Evolutionary conservation across 768 basidiomycete genomes (phyloP), one percentile per base, ranked within the genome.

Genomic region (Pholiota microspora): DNA sequence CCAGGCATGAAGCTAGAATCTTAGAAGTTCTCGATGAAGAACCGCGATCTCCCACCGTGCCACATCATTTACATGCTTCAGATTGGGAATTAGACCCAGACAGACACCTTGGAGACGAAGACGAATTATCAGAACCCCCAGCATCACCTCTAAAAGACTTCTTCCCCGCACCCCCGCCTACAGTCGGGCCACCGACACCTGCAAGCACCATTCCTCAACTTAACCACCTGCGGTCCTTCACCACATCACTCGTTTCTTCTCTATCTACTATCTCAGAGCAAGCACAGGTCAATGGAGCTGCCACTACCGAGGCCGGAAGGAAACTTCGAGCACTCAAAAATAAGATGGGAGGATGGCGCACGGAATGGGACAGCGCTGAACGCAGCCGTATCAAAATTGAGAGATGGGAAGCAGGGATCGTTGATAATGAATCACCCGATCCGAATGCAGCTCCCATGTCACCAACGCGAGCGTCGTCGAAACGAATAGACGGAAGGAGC

Each of bases 321-420:
- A 92, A 90, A 70, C 85, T 95, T 36, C 86, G 92, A 46, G 88
- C 89, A 12, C 71, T 93, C 57, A 91, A 89, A 73, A 92, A 93
- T 62, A 89, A 88, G 60, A 70, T 94, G 27, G 86, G 85, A 5
- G 88, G 83, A 18, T 90, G 89, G 86, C 79, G 85, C 51, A 77
- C 80, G 28, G 92, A 94, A 52, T 91, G 86, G 80, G 92, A 94
- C 60, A 89, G 85, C 58, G 92, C 90, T 35, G 92, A 94, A 66
- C 80, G 83, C 44, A 94, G 92, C 64, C 80, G 88, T 29, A 64
- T 77, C 55, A 81, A 76, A 67, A 90, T 94, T 53, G 89, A 91
- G 68, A 79, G 75, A 66, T 93, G 92, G 92, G 92, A 94, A 64
- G 77, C 81, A 7, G 88, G 82, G 1, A 66, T 78, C 21, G 68